These are phyloP conservation scores for Exophiala viscosa DNA, from an alignment of 2,329 filamentous ascomycete genomes.

Conservation along the genomic window DNA sequence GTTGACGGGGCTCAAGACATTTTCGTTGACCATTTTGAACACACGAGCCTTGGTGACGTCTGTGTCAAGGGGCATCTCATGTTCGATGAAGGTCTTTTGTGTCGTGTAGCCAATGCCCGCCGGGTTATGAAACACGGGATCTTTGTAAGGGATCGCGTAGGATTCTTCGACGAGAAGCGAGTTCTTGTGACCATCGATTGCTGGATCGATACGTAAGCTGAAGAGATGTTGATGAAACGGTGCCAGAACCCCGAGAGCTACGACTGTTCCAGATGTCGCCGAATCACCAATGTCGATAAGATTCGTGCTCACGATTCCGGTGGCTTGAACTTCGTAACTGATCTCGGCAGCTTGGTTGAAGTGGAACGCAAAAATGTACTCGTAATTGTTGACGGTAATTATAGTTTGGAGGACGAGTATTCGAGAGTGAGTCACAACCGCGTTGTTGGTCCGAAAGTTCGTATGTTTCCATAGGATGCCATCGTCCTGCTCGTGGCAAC, in stretches of 20 bases:
- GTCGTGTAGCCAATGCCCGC: conserved; percentile 50
- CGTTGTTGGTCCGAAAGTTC: conserved; percentile 63
- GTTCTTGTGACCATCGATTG: conserved; percentile 51
- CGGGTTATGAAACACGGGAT: conserved; percentile 44
- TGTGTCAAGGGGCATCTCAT: neutral
- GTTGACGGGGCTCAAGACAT: conserved; percentile 43
- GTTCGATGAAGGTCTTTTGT: neutral
- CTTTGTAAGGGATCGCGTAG: conserved; percentile 56
- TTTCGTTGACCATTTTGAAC: conserved; percentile 53
- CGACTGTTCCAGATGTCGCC: conserved; percentile 63
- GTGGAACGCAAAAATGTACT: conserved; percentile 67
- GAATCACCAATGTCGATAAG: conserved; percentile 66
- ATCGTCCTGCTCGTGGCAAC: conserved; percentile 66
- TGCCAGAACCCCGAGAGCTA: conserved; percentile 65
- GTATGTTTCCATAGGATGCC: conserved; percentile 69
- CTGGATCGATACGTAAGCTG: conserved; percentile 59
- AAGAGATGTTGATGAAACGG: conserved; percentile 75
- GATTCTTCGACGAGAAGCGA: conserved; percentile 56
- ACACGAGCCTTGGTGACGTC: conserved; percentile 56
- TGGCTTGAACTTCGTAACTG: conserved; percentile 64
- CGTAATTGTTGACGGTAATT: conserved; percentile 68
- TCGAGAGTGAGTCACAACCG: conserved; percentile 60
- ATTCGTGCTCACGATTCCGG: conserved; percentile 63
- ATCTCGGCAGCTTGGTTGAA: conserved; percentile 68
- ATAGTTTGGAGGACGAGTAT: conserved; percentile 66